phyloP scores from a whole-genome alignment of 2,329 filamentous ascomycete species.

The Septoria petroselini region DNA sequence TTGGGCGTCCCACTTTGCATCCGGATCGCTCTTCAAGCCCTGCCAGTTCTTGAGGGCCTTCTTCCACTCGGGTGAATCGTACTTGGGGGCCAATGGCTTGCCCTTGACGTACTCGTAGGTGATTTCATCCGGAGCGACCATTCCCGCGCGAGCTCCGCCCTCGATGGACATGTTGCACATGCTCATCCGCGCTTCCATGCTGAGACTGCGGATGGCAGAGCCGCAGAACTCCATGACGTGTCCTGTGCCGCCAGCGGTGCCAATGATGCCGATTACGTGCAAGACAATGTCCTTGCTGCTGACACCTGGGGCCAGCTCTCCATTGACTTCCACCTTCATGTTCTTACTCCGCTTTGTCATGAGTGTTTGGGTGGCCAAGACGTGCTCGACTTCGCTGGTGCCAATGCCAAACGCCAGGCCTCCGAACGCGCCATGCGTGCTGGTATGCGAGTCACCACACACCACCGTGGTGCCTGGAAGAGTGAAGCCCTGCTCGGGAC shows the following conservation, averaged over 20 bases:
- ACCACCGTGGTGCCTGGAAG: constrained; percentile 95
- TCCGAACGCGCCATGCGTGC: constrained; percentile 95
- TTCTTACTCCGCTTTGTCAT: constrained; percentile 96
- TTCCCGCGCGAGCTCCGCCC: constrained; percentile 88
- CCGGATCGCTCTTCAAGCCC: constrained; percentile 78
- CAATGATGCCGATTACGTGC: constrained; percentile 87
- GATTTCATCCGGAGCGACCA: constrained; percentile 91
- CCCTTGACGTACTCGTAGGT: constrained; percentile 96
- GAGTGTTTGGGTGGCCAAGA: constrained; percentile 91
- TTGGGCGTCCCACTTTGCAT: constrained; percentile 84
- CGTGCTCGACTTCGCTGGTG: constrained; percentile 97
- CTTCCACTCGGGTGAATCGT: constrained; percentile 83
- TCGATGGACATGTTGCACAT: constrained; percentile 99
- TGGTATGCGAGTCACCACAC: constrained; percentile 96
- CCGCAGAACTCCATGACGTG: constrained; percentile 97
- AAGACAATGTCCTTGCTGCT: constrained; percentile 95
- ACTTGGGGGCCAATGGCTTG: constrained; percentile 80
- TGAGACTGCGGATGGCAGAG: constrained; percentile 81
- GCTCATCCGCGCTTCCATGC: constrained; percentile 97
- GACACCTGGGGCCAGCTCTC: constrained; percentile 82
- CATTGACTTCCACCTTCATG: constrained; percentile 95
- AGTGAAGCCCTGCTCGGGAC: constrained; percentile 97
- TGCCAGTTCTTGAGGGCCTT: constrained; percentile 86
- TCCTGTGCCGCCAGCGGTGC: constrained; percentile 90
- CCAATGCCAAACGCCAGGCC: constrained; percentile 94